Evolutionary conservation across 2,329 filamentous ascomycete genomes (phyloP), one percentile per base, ranked within the genome.

Genomic region (Xylaria sp.): DNA sequence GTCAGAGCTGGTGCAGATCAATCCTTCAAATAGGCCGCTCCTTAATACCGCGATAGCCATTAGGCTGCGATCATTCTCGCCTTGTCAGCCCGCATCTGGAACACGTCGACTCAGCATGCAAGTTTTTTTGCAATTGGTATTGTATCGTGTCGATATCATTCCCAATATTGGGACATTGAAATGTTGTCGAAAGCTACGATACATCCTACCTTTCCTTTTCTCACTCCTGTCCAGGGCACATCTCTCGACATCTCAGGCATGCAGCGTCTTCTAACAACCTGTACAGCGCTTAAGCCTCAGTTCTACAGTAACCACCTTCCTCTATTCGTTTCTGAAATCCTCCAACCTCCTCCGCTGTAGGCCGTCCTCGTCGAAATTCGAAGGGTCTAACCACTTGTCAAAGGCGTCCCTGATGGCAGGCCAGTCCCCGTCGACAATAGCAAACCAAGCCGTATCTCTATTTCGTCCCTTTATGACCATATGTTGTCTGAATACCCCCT

Each of bases 401-500:
- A 90, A 79, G 0, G 78, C 85, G 0, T 72, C 68, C 70, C 82
- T 85, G 0, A 83, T 75, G 0, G 64, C 59, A 1, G 81, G 80
- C 89, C 89, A 91, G 66, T 91, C 89, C 0, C 83, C 82, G 58
- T 88, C 84, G 1, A 86, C 73, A 7, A 91, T 85, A 24, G 86
- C 85, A 64, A 84, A 87, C 87, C 87, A 91, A 3, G 85, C 82
- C 0, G 88, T 88, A 74, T 91, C 89, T 51, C 89, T 79, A 61
- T 79, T 83, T 24, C 82, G 78, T 0, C 87, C 88, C 71, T 86
- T 88, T 7, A 85, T 73, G 34, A 91, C 81, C 83, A 89, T 83
- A 74, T 91, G 88, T 69, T 89, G 86, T 61, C 88, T 81, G 69
- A 90, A 90, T 0, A 84, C 73, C 0, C 89, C 89, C 75, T 92